These are phyloP conservation scores for Pyrenopolyporus hunteri DNA, from an alignment of 495 filamentous ascomycete genomes.

Conservation along the genomic window DNA sequence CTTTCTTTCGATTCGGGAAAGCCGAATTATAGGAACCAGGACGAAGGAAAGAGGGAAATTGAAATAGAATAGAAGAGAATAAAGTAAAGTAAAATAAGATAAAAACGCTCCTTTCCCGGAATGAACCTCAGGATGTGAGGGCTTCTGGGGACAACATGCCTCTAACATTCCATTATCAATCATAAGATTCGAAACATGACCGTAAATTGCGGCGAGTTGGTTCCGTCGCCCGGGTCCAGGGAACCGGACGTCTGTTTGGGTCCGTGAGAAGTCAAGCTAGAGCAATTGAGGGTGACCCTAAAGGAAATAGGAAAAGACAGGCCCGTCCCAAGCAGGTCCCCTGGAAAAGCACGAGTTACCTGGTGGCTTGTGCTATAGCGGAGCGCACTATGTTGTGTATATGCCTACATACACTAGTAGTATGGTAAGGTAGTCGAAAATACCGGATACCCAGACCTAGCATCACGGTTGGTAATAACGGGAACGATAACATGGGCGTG, in stretches of 20 bases:
- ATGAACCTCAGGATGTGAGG: no score
- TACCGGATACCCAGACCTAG: no score
- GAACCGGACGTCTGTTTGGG: conserved; percentile 20
- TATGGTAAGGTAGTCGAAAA: no score
- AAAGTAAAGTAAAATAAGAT: not conserved
- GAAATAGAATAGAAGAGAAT: not conserved
- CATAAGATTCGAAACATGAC: not conserved
- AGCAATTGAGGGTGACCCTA: conserved; percentile 28
- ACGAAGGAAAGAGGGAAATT: not conserved
- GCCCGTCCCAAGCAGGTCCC: conserved; percentile 14
- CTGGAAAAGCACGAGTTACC: conserved; percentile 11
- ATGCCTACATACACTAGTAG: no score
- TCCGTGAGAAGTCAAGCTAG: conserved; percentile 9
- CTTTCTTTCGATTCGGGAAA: conserved; percentile 8
- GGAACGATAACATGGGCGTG: no score
- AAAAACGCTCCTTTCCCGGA: not conserved
- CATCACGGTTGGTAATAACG: no score
- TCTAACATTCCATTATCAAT: no score
- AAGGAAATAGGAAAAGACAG: conserved; percentile 8
- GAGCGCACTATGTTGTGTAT: conserved; percentile 8
- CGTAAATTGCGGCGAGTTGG: not conserved
- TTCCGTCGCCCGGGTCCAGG: conserved; percentile 23
- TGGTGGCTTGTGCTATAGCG: conserved; percentile 24
- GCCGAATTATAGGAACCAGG: conserved; percentile 11
- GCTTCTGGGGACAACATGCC: no score